Evolutionary conservation across 2,329 filamentous ascomycete genomes (phyloP), one percentile per base, ranked within the genome.

Genomic region (Aureobasidium leucospermi): DNA sequence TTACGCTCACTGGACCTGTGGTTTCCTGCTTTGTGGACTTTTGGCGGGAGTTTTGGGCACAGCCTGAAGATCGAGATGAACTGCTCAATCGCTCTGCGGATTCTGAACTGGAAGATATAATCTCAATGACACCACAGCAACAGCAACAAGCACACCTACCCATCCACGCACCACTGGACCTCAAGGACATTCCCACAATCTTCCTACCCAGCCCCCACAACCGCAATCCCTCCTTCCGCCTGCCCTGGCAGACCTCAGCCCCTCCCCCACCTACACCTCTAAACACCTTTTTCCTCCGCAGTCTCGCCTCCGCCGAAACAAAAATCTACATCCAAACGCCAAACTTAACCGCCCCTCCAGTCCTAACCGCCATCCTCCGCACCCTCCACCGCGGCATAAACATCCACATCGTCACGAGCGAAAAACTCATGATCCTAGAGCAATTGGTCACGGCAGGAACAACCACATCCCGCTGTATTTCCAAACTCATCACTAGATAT

Each of bases 371-470:
- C 0, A 70, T 95, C 0, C 65, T 87, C 0, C 74, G 74, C 0
- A 86, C 87, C 0, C 73, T 93, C 0, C 65, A 73, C 3, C 80
- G 88, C 1, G 88, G 89, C 1, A 81, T 94, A 10, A 72, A 87
- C 58, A 83, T 95, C 68, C 62, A 60, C 16, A 65, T 73, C n/a
- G 58, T 68, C 7, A 73, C 70, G 10, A 71, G 68, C 59, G 69
- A 67, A 52, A 62, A 61, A n/a, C 65, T 73, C 32, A 72, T 70
- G 65, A 67, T 88, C 15, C 73, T 89, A 32, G 90, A 95, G 73
- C 90, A 95, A 70, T 75, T 94, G n/a, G 76, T 90, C 28, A 94
- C 89, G 0, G 85, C 88, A 0, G 87, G 87, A 0, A 91, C 86
- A 0, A 89, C 86, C 0, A 93, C 89, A 0, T 78, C 82, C 0